These are phyloP conservation scores for Pelagophyceae sp. DNA, from an alignment of 352 stramenopile genomes.

Conservation along the genomic window DNA sequence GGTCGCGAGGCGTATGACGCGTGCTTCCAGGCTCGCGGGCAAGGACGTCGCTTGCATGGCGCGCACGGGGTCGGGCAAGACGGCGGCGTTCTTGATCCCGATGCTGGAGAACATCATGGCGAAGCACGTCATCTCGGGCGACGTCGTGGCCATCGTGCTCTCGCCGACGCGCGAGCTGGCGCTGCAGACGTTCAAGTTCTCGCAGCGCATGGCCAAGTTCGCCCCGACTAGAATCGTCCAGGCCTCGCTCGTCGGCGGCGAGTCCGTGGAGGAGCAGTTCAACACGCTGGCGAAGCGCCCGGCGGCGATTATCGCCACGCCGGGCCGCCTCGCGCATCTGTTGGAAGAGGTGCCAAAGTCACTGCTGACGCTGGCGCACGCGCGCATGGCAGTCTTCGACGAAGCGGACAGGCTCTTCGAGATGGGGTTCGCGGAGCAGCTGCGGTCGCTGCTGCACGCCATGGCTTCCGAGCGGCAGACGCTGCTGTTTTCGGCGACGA, in stretches of 20 bases:
- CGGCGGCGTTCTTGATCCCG: constrained; percentile 91
- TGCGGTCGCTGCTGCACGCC: constrained; percentile 80
- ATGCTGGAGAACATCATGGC: constrained; percentile 90
- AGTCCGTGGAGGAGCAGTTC: constrained; percentile 97
- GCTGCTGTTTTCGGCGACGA: constrained; percentile 87
- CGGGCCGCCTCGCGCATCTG: constrained; percentile 80
- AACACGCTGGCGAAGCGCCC: constrained; percentile 79
- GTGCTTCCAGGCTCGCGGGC: constrained; percentile 59
- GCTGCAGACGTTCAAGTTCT: constrained; percentile 78
- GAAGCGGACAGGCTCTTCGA: constrained; percentile 98
- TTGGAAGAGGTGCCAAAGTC: constrained; percentile 92
- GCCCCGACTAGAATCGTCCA: constrained; percentile 68
- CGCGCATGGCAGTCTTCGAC: constrained; percentile 73
- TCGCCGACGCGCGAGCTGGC: constrained; percentile 96
- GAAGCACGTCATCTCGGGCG: constrained; percentile 25
- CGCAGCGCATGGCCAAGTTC: constrained; percentile 77
- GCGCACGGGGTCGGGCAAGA: constrained; percentile 94
- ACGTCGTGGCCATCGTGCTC: constrained; percentile 68
- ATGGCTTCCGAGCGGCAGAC: constrained; percentile 72
- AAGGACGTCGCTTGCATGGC: constrained; percentile 97
- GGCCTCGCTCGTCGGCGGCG: constrained; percentile 80
- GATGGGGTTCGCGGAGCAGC: constrained; percentile 96
- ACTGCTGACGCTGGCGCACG: constrained; percentile 26
- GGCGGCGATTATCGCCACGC: constrained; percentile 83
- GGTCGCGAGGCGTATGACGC: no score